Base-by-base conservation (phyloP, 1,284 basidiomycete species). In the Sporisorium reilianum region DNA sequence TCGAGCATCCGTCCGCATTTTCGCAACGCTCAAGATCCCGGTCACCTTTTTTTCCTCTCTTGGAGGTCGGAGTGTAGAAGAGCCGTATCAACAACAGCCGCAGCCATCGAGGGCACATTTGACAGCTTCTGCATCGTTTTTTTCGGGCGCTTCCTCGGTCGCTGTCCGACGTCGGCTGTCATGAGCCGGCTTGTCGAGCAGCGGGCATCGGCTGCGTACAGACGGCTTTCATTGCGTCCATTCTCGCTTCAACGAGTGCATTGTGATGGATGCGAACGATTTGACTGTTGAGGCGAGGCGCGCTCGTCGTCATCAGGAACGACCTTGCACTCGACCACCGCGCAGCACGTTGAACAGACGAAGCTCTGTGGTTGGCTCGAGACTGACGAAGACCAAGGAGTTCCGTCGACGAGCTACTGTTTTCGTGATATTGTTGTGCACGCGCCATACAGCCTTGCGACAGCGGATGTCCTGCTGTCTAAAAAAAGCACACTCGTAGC, bases 1-100 rank as follows among this genome's bases (percentile, higher is more conserved):
- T 59, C 45, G 36, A 59, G 56, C 63, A 57, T 59, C 40, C 25
- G n/a, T 22, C 44, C 50, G 55, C 62, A 58, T 64, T 36, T n/a
- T n/a, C n/a, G n/a, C n/a, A n/a, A n/a, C n/a, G n/a, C n/a, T n/a
- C n/a, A n/a, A n/a, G n/a, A n/a, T n/a, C n/a, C n/a, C n/a, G n/a
- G n/a, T n/a, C n/a, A n/a, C n/a, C n/a, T n/a, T n/a, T n/a, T n/a
- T n/a, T n/a, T n/a, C n/a, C n/a, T n/a, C n/a, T n/a, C n/a, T n/a
- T n/a, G n/a, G n/a, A n/a, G n/a, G 49, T 51, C 49, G 49, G 49
- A 51, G 34, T 51, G 8, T 46, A 28, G 45, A 46, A 46, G 5
- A 45, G 44, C 44, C 23, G 23, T 45, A 16, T 22, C 45, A 30
- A 32, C 11, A 34, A 23, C 28, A 22, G 32, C 20, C 48, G n/a